These are phyloP conservation scores for Oehlia diaphana DNA, from an alignment of 192 early-diverging fungal species.

Conservation along the genomic window DNA sequence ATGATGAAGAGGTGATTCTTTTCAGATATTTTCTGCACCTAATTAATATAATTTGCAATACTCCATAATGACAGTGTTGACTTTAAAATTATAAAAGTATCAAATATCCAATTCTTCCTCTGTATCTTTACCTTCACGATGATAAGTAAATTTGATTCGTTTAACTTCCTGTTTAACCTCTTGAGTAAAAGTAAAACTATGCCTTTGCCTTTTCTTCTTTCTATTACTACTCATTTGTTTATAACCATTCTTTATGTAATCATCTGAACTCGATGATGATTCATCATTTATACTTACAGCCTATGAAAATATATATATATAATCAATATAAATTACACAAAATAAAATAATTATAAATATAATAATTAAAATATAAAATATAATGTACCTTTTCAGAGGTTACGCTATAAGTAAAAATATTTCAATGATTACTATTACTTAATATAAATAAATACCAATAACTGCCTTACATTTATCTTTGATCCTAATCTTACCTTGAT, in stretches of 20 bases:
- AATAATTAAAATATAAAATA: no score
- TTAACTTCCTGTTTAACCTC: constrained; percentile 4
- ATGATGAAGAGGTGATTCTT: no score
- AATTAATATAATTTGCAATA: no score
- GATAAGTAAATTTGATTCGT: constrained; percentile 1
- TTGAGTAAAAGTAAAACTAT: constrained; percentile 4
- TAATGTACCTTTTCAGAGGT: constrained; percentile 16
- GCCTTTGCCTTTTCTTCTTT: constrained; percentile 8
- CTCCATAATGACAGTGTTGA: no score
- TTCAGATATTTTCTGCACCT: no score
- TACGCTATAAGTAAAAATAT: neutral
- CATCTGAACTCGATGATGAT: constrained; percentile 13
- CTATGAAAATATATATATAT: neutral
- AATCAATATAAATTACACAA: neutral
- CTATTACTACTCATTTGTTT: neutral
- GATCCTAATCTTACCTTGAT: constrained; percentile 37
- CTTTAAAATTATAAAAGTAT: no score
- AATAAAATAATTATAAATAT: neutral
- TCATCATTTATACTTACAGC: neutral
- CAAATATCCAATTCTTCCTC: constrained; percentile 12
- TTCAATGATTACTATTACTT: constrained; percentile 35
- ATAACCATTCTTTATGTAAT: constrained; percentile 6
- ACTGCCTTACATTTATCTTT: no score
- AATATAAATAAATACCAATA: neutral
- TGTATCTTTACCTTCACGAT: neutral